Base-by-base conservation (phyloP, 441 rosid species). In the Francoa sonchifolia region DNA sequence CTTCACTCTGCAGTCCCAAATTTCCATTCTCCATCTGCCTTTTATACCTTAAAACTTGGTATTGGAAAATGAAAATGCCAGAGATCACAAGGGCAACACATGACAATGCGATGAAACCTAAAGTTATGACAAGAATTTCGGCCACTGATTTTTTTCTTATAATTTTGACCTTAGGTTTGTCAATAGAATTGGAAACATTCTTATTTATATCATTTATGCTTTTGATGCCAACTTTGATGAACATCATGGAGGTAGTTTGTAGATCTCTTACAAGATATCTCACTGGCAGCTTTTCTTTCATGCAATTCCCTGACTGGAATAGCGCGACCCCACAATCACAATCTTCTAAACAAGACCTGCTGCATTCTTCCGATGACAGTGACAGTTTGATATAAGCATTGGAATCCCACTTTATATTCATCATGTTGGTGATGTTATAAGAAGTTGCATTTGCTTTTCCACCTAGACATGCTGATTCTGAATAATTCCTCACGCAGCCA, bases 311-410 rank as follows among this genome's bases (percentile, higher is more conserved):
- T 1, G 19, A 15, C 0, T 6, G 11, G 14, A 17, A 67, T 0
- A 61, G 19, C 0, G 54, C 68, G 12, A 57, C 73, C 38, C 66
- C 61, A 13, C 68, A 61, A n/a, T 44, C 21, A n/a, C 63, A 60
- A 35, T 71, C 69, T 13, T 23, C 19, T 22, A 54, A 30, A 33
- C 69, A 64, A 0, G 47, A 59, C n/a, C 43, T 6, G 6, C 0
- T 8, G 14, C 71, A 67, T 2, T 61, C 61, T 4, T 40, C 19
- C 0, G 50, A 44, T 17, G 4, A 2, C 1, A 20, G 13, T 0
- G 36, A 5, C 3, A 49, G 19, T 8, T 5, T n/a, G 5, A 49
- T 30, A 31, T 61, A 72, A 0, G 41, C 8, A 27, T 6, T 6
- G 3, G 55, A 46, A 48, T 54, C 45, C 66, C 66, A 67, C 0